phyloP scores from a whole-genome alignment of 768 basidiomycete genomes.

The Thelephora aurantiotincta region DNA sequence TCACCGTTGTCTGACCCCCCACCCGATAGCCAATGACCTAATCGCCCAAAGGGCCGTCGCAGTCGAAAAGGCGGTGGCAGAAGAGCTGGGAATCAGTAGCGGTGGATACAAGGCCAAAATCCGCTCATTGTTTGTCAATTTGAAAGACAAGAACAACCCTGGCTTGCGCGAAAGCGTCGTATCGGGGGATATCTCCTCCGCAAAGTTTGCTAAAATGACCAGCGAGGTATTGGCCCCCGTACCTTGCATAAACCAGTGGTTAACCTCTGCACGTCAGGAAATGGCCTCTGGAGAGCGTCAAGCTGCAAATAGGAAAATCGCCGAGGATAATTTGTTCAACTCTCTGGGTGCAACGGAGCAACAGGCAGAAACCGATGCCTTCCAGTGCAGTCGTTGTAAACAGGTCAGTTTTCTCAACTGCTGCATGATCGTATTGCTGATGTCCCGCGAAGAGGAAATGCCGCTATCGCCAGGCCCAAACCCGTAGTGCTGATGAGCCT shows the following conservation, averaged over 20 bases:
- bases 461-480: constrained; percentile 91
- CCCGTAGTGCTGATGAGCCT: constrained; percentile 93
- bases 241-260: not conserved
- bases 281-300: constrained; percentile 93
- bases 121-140: constrained; percentile 78
- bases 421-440: not conserved
- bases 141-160: constrained; percentile 94
- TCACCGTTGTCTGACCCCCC: constrained; percentile 1
- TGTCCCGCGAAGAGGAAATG: constrained; percentile 49
- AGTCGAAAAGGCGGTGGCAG: constrained; percentile 55
- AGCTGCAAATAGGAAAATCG: constrained; percentile 68
- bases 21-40: constrained; percentile 30
- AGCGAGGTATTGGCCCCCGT: constrained; percentile 42
- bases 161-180: constrained; percentile 74
- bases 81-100: constrained; percentile 27
- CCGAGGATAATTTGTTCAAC: constrained; percentile 79
- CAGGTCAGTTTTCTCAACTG: constrained; percentile 31
- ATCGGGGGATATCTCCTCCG: constrained; percentile 59
- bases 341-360: constrained; percentile 81
- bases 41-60: constrained; percentile 51
- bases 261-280: constrained; percentile 37
- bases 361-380: constrained; percentile 92
- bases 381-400: constrained; percentile 94
- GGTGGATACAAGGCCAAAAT: constrained; percentile 63
- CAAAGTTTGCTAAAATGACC: constrained; percentile 65